Conservation (phyloP, 164 flowering plant genomes). For the Vitis labrusca region DNA sequence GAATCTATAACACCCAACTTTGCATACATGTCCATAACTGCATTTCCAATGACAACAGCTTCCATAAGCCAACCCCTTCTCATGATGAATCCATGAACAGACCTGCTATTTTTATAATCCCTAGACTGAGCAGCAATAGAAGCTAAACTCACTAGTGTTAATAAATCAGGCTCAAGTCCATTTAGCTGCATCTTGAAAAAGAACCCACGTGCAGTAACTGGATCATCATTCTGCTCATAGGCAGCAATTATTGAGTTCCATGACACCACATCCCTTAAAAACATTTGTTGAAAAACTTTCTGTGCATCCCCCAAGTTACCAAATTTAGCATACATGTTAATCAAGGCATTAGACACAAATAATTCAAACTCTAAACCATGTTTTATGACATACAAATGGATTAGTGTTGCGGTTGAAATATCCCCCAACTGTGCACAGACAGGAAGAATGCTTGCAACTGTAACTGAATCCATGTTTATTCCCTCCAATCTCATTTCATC, state of each 20-base stretch:
- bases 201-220: conserved; percentile 34
- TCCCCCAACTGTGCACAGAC: conserved; percentile 49
- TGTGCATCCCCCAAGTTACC: conserved; percentile 38
- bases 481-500: conserved; percentile 47
- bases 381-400: conserved; percentile 58
- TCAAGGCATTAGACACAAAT: conserved; percentile 68
- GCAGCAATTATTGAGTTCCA: conserved; percentile 75
- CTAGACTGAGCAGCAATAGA: conserved; percentile 49
- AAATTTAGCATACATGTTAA: conserved; percentile 65
- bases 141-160: conserved; percentile 68
- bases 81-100: conserved; percentile 46
- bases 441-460: conserved; percentile 58
- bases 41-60: conserved; percentile 52
- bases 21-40: conserved; percentile 73
- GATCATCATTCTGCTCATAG: conserved; percentile 58
- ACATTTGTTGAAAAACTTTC: conserved; percentile 51
- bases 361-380: conserved; percentile 51
- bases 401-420: conserved; percentile 30
- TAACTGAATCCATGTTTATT: conserved; percentile 49
- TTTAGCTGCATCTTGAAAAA: conserved; percentile 44
- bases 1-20: conserved; percentile 49
- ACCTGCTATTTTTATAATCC: conserved; percentile 31
- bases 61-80: conserved; percentile 46
- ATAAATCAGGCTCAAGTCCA: conserved; percentile 46
- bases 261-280: conserved; percentile 47